phyloP scores from a whole-genome alignment of 2,329 filamentous ascomycete species.

The Phialemoniopsis sp. region DNA sequence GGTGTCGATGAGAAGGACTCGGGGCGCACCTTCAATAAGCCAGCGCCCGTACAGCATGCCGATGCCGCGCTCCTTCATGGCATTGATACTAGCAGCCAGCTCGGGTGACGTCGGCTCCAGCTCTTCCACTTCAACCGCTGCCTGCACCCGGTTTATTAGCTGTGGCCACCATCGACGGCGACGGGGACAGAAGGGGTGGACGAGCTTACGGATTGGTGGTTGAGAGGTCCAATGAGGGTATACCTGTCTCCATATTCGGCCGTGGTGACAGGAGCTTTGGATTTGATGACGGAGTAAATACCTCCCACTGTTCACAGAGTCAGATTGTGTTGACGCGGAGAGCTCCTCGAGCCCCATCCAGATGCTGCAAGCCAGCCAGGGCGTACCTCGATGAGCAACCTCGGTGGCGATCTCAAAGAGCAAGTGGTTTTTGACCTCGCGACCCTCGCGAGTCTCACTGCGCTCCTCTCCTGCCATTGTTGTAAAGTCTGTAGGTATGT shows the following conservation, averaged over 20 bases:
- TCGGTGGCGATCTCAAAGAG: constrained; percentile 97
- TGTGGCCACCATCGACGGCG: not conserved
- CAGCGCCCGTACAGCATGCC: constrained; percentile 90
- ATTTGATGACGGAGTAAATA: constrained; percentile 99
- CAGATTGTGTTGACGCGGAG: constrained; percentile 11
- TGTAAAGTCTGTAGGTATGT: not conserved
- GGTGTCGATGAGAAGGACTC: constrained; percentile 92
- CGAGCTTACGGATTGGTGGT: constrained; percentile 74
- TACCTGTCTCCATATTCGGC: constrained; percentile 98
- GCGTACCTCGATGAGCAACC: constrained; percentile 87
- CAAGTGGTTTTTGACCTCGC: constrained; percentile 89
- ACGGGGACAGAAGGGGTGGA: not conserved
- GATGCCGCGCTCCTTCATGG: constrained; percentile 91
- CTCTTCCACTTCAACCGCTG: constrained; percentile 96
- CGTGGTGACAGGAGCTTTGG: constrained; percentile 95
- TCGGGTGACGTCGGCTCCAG: constrained; percentile 79
- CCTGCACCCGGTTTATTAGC: constrained; percentile 43
- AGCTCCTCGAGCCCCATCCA: not conserved
- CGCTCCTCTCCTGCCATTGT: constrained; percentile 40
- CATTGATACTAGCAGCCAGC: constrained; percentile 76
- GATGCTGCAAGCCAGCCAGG: constrained; percentile 4
- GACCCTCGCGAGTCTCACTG: constrained; percentile 30
- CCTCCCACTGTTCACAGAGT: constrained; percentile 67
- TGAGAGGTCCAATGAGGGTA: constrained; percentile 90
- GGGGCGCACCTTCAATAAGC: constrained; percentile 93